phyloP scores from a whole-genome alignment of 2,329 filamentous ascomycete genomes.

The Dactylonectria macrodidyma region DNA sequence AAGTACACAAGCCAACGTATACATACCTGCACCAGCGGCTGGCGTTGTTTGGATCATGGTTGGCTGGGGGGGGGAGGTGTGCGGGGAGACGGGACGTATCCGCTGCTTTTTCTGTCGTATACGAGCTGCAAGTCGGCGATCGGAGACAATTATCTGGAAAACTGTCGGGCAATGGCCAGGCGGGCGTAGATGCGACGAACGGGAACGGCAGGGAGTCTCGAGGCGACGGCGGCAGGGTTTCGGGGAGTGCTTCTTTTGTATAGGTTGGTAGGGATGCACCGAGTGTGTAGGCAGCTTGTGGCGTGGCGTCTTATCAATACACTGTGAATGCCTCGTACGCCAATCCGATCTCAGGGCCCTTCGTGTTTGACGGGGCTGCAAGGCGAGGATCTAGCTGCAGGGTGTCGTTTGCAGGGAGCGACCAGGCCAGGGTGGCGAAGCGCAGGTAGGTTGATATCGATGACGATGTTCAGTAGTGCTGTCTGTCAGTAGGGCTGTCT shows the following conservation, averaged over 20 bases:
- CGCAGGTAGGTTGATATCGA: constrained; percentile 19
- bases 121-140: constrained; percentile 33
- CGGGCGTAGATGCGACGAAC: constrained; percentile 17
- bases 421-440: constrained; percentile 26
- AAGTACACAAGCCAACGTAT: constrained; percentile 15
- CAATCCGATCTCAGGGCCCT: constrained; percentile 13
- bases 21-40: constrained; percentile 44
- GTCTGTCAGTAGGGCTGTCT: constrained; percentile 1
- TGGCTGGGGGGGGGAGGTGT: constrained; percentile 45
- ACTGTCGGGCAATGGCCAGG: constrained; percentile 24
- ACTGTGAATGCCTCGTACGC: constrained; percentile 13
- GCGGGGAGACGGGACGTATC: constrained; percentile 26
- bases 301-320: constrained; percentile 11
- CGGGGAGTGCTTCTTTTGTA: constrained; percentile 7
- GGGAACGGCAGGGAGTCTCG: constrained; percentile 22
- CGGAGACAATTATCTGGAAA: constrained; percentile 16
- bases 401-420: constrained; percentile 17
- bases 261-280: constrained; percentile 4
- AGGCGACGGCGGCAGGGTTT: constrained; percentile 22
- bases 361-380: constrained; percentile 1
- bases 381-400: neutral
- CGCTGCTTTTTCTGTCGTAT: constrained; percentile 37
- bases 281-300: constrained; percentile 15
- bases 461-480: constrained; percentile 11
- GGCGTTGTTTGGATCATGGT: constrained; percentile 47